Evolutionary conservation across 2,329 filamentous ascomycete genomes (phyloP), one percentile per base, ranked within the genome.

Genomic region (Calonectria fujianensis): DNA sequence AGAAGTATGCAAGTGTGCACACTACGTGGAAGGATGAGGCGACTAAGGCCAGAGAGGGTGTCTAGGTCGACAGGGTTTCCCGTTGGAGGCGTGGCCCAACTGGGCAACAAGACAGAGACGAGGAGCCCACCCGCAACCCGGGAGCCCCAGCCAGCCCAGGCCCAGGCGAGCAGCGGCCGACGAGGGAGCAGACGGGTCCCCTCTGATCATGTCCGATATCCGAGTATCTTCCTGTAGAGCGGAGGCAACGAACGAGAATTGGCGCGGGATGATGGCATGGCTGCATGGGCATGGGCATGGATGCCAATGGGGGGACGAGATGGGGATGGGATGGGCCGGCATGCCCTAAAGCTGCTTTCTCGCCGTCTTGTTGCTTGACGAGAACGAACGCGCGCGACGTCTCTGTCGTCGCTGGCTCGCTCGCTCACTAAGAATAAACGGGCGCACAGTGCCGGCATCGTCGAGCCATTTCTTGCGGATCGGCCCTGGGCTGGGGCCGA

Each of bases 391-490:
- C 57, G 57, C n/a, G 24, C 39, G 32, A 41, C 35, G n/a, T 63
- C 57, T 41, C n/a, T 54, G 16, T 7, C 32, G 35, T 63, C 24
- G 31, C 52, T 32, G 31, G 31, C 29, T 35, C 52, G 31, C 65
- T 39, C 27, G 18, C 50, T 73, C 66, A 61, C 57, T 61, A 61
- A 39, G 57, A 61, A 29, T 27, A 41, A 61, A 41, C 57, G 57
- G 57, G 57, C 57, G 66, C 71, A 73, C 71, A 67, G 71, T 66
- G 57, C 48, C 59, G 59, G 64, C 52, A 61, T 27, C 71, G 24
- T 63, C 71, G 71, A 73, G 71, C 71, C 57, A 69, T 69, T 70
- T 73, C 57, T 66, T 66, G 66, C 67, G 71, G 66, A 70, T 59
- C 67, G 67, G 66, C 71, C 39, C 64, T 54, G 45, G 57, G 45